phyloP scores from a whole-genome alignment of 176 grass and related monocot species.

The Chloris gayana region DNA sequence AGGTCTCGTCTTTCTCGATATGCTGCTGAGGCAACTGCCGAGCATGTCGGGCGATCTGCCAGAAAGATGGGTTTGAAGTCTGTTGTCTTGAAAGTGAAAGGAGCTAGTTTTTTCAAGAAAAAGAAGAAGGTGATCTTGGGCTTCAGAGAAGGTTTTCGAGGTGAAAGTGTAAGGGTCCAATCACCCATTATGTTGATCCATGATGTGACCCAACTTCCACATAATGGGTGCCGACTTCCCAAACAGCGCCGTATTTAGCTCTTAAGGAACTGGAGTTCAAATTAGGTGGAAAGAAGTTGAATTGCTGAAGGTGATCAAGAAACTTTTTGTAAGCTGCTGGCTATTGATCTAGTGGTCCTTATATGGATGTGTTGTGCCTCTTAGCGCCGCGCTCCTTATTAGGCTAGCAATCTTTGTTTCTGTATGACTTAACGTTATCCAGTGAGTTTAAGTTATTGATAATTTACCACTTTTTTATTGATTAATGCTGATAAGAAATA shows the following conservation, averaged over 20 bases:
- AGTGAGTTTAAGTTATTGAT: not conserved
- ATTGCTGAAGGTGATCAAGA: not conserved
- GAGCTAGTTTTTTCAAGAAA: slow-evolving; percentile 22
- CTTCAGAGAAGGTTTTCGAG: slow-evolving; percentile 47
- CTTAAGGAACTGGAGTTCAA: not conserved
- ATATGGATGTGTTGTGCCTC: not conserved
- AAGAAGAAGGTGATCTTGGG: slow-evolving; percentile 47
- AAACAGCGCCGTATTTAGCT: slow-evolving; percentile 29
- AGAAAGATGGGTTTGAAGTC: slow-evolving; percentile 49
- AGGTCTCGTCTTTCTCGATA: slow-evolving; percentile 33
- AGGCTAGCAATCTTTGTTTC: not conserved
- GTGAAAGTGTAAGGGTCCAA: slow-evolving; percentile 47
- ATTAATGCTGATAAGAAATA: not conserved
- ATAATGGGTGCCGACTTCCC: slow-evolving; percentile 33
- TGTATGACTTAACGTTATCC: not conserved
- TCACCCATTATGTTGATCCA: slow-evolving; percentile 50
- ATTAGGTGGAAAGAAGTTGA: slow-evolving; percentile 2
- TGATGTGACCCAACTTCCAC: slow-evolving; percentile 40
- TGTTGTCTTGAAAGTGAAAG: slow-evolving; percentile 33
- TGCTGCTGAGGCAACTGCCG: slow-evolving; percentile 34
- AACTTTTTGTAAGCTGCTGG: not conserved
- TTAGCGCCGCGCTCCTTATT: not conserved
- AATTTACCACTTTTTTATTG: not conserved
- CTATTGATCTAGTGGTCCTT: not conserved
- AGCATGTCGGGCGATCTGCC: slow-evolving; percentile 37